Evolutionary conservation across 2,329 filamentous ascomycete species (phyloP).

Genomic region (Aspergillus aculeatus): DNA sequence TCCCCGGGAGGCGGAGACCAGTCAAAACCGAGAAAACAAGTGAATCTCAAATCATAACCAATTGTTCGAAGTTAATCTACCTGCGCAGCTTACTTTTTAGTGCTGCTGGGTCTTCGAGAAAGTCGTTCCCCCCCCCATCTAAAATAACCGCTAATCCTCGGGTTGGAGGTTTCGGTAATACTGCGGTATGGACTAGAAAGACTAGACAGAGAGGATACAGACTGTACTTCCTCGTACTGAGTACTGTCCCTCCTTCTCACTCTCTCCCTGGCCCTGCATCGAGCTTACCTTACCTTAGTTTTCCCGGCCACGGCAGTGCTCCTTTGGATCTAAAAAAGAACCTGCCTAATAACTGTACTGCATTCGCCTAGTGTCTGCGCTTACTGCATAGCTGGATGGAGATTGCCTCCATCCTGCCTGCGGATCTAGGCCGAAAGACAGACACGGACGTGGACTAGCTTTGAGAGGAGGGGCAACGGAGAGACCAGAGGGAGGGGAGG

Average conservation of each 20-base stretch:
- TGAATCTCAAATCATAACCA: not conserved
- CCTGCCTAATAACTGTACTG: not conserved
- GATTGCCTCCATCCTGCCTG: not conserved
- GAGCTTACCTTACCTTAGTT: not conserved
- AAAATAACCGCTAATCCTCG: not conserved
- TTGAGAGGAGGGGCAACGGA: not conserved
- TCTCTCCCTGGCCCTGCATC: not conserved
- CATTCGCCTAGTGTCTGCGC: not conserved
- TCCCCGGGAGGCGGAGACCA: too few relatives aligned
- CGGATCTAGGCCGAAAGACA: not conserved
- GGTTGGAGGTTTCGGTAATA: not conserved
- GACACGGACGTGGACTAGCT: not conserved
- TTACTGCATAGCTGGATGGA: not conserved
- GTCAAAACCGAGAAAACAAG: not conserved
- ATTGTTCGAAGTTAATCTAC: not conserved
- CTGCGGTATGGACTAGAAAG: not conserved
- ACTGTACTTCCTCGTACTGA: too few relatives aligned
- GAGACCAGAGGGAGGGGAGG: not conserved
- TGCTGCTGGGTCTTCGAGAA: not conserved
- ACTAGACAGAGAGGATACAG: too few relatives aligned
- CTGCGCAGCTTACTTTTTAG: not conserved
- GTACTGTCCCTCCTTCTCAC: too few relatives aligned
- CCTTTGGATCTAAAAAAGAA: not conserved
- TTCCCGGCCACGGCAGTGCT: not conserved
- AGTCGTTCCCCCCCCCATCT: not conserved